Percentiles rank a stretch among this genome's conserved stretches.
These are phyloP conservation scores for Neofusicoccum sp. DNA, from an alignment of 2,329 filamentous ascomycete species.

Conservation along the genomic window DNA sequence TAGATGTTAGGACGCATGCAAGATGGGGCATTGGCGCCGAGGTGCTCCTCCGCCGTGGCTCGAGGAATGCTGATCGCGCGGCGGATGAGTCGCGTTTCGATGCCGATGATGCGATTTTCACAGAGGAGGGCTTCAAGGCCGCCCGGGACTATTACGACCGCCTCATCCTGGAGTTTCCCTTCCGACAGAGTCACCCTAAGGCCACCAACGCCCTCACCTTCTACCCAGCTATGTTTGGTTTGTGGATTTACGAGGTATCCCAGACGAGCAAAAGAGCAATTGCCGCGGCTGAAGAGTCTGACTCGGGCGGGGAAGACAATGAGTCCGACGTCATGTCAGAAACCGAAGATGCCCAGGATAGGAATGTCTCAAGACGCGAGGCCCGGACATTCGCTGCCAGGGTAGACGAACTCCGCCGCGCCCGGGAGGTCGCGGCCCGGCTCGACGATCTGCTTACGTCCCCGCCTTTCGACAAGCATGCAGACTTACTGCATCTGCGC, in stretches of 20 bases:
- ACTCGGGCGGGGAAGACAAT: not conserved
- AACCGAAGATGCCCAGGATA: not conserved
- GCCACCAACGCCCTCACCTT: conserved; percentile 69
- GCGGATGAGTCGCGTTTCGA: not conserved
- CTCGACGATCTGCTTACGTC: conserved; percentile 71
- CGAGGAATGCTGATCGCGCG: conserved; percentile 9
- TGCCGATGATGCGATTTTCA: conserved; percentile 25
- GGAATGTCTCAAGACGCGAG: conserved; percentile 4
- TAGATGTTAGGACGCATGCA: conserved; percentile 68
- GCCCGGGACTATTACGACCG: conserved; percentile 72
- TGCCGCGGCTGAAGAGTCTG: not conserved
- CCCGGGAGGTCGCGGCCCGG: conserved; percentile 62
- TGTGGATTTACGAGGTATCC: conserved; percentile 76
- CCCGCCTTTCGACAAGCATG: conserved; percentile 67
- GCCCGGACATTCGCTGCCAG: conserved; percentile 20
- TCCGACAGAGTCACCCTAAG: conserved; percentile 60
- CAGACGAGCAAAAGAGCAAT: conserved; percentile 51
- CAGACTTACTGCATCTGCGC: conserved; percentile 66
- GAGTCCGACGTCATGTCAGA: not conserved
- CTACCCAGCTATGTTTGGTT: conserved; percentile 74
- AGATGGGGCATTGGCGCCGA: conserved; percentile 86
- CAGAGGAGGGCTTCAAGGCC: conserved; percentile 51
- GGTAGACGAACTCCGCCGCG: conserved; percentile 54
- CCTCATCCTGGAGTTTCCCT: conserved; percentile 67
- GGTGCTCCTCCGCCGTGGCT: conserved; percentile 62